Evolutionary conservation across 1,139 yeast genomes (phyloP).

Genomic region (Candida albicans): DNA sequence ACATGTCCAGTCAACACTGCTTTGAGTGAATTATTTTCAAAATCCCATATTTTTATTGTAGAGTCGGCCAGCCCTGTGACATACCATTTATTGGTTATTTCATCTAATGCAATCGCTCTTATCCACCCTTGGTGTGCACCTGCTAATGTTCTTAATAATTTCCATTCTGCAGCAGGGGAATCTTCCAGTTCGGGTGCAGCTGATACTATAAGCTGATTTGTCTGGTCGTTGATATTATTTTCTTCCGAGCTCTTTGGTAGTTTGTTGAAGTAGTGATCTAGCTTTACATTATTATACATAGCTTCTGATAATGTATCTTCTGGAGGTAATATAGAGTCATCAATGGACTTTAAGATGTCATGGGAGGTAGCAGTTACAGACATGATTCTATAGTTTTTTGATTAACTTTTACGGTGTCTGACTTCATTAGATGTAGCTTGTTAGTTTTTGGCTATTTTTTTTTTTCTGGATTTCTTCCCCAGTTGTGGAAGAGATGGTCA

Average conservation of each 20-base stretch:
- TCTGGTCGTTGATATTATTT: neutral
- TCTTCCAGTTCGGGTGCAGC: constrained; percentile 1
- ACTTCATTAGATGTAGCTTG: neutral
- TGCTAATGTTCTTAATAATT: constrained; percentile 67
- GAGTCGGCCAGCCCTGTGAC: constrained; percentile 89
- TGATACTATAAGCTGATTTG: neutral
- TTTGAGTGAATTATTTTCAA: constrained; percentile 68
- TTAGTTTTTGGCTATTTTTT: neutral
- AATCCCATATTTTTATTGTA: constrained; percentile 89
- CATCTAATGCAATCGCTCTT: constrained; percentile 75
- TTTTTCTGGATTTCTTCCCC: neutral
- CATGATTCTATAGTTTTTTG: neutral
- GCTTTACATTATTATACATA: constrained; percentile 30
- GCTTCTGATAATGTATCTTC: constrained; percentile 34
- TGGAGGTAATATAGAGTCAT: constrained; percentile 27
- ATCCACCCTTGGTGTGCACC: constrained; percentile 95
- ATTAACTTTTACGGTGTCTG: neutral
- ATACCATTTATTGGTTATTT: constrained; percentile 81
- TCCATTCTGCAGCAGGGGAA: constrained; percentile 48
- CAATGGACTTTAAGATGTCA: constrained; percentile 14
- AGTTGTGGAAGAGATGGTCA: neutral
- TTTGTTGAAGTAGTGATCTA: constrained; percentile 21
- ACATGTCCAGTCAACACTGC: constrained; percentile 87
- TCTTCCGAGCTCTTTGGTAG: constrained; percentile 4
- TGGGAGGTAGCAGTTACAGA: neutral